Evolutionary conservation across 2,329 filamentous ascomycete genomes (phyloP), one percentile per base, ranked within the genome.

Genomic region (Talaromyces marneffei): DNA sequence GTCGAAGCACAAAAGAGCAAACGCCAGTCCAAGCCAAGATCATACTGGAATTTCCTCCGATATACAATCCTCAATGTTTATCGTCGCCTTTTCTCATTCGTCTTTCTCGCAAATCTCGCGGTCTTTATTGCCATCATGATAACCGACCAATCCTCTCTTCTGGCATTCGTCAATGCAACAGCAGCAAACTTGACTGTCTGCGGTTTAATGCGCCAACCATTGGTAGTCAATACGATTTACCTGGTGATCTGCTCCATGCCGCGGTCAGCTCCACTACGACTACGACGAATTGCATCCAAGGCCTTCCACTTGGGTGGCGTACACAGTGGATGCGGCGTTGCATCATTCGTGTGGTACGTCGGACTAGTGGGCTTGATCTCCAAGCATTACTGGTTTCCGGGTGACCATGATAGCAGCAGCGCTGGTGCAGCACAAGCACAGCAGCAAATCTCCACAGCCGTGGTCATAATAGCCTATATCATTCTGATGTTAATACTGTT

Each of bases 401-500:
- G 18, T 20, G 35, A 39, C 7, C 7, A 39, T 14, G 27, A 25
- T 9, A 10, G 6, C 25, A 29, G 44, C 23, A 42, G 46, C 10
- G 4, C n/a, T 14, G 10, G 9, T 31, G 42, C 63, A 7, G 63
- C 61, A 33, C 65, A 61, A 7, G 63, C 61, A 33, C 65, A 61
- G 9, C 52, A 61, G 8, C 52, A 57, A 37, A 65, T 71, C 42
- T 71, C 74, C 18, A 64, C 68, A 65, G 66, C 77, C n/a, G 79
- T 83, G 29, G 70, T 81, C 31, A 76, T 80, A 12, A 72, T 89
- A 27, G 82, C 84, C 12, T 87, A 83, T 68, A 69, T 86, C 42
- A 79, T 90, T 42, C 77, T 84, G 48, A 70, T 76, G 1, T 77
- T 90, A 56, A 79, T 89, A 65, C 67, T 83, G 60, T 68, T 77